Base-by-base conservation (phyloP, 306 rosid species). In the Inga laurina region DNA sequence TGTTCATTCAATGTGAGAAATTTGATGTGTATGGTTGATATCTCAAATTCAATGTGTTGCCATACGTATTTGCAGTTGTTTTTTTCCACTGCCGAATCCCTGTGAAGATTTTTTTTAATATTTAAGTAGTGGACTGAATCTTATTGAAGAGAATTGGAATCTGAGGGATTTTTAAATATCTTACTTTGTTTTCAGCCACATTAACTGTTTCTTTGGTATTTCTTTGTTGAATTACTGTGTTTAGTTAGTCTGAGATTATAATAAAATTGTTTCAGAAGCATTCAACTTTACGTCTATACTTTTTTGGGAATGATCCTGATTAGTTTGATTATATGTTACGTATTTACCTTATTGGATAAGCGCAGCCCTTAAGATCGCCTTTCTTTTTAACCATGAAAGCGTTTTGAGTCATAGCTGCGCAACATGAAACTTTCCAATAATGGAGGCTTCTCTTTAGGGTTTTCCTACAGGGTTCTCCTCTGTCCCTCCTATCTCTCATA, bases 341-440 rank as follows among this genome's bases (percentile, higher is more conserved):
- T n/a, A n/a, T n/a, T n/a, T n/a, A n/a, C 59, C 43, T 64, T 30
- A n/a, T 30, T 72, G 22, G 15, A 39, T 65, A 82, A 84, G 98
- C 94, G 90, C n/a, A n/a, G n/a, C n/a, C n/a, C n/a, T n/a, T n/a
- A n/a, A n/a, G n/a, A n/a, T n/a, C n/a, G n/a, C n/a, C 85, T 94
- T 93, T 92, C 93, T 61, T 10, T 18, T 18, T 7, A 74, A 13
- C 78, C 43, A 85, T 91, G 98, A 88, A 93, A 94, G 97, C 94
- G 92, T 90, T 77, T 94, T 81, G 97, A 94, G 98, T 90, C 98
- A 94, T 91, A 83, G 92, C 90, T 64, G 90, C 93, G 93, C 94
- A 13, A 93, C 46, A 90, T 74, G 76, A 76, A 83, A 90, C 11
- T 51, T 49, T 39, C 24, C 59, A 22, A 21, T 2, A 7, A 16